phyloP scores from a whole-genome alignment of 2,329 filamentous ascomycete species.

The Aspergillus puulaauensis region DNA sequence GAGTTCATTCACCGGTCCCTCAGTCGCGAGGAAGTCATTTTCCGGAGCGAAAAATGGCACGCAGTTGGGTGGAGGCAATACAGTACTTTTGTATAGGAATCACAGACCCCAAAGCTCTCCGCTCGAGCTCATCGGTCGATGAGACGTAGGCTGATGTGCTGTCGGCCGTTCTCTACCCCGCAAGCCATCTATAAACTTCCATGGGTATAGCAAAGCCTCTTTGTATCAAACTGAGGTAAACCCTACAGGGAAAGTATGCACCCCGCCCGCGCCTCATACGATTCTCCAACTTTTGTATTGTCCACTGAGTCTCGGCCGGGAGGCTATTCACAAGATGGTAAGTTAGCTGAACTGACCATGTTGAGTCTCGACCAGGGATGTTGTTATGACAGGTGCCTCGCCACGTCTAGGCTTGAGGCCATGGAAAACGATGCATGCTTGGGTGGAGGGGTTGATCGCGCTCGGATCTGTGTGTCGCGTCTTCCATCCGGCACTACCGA shows the following conservation, averaged over 20 bases:
- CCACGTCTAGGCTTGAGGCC: neutral
- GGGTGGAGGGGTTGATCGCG: slow-evolving; percentile 9
- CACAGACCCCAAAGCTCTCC: too few relatives aligned
- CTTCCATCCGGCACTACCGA: neutral
- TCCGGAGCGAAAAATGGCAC: too few relatives aligned
- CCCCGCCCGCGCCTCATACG: slow-evolving; percentile 3
- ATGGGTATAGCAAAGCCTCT: neutral
- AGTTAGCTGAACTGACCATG: neutral
- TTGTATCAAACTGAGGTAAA: neutral
- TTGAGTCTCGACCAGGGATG: neutral
- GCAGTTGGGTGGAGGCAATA: neutral
- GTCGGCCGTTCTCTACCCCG: slow-evolving; percentile 6
- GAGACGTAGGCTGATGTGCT: neutral
- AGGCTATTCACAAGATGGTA: neutral
- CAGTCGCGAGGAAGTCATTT: too few relatives aligned
- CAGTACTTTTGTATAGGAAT: neutral
- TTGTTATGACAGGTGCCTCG: slow-evolving; percentile 1
- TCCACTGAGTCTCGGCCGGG: neutral
- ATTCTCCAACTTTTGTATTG: neutral
- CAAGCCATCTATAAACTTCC: slow-evolving; percentile 2
- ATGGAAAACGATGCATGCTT: neutral
- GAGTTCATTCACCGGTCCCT: too few relatives aligned
- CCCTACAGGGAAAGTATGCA: slow-evolving; percentile 1
- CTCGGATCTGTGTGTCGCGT: slow-evolving; percentile 8
- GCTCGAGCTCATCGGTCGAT: neutral